Evolutionary conservation across 495 filamentous ascomycete species (phyloP).

Genomic region (Trichoderma orchidacearum): DNA sequence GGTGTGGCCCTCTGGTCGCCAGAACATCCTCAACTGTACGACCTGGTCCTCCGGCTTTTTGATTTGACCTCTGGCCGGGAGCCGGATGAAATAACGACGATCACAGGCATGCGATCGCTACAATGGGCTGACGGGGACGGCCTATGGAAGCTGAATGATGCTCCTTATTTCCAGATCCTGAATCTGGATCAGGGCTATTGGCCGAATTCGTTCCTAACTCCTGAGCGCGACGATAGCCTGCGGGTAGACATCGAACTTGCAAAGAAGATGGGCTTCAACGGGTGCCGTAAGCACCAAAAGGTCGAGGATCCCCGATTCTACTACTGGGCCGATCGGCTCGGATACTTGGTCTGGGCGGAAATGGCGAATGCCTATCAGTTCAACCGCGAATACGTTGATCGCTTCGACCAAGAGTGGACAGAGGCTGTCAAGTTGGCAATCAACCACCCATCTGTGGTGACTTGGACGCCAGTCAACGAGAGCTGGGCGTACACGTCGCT

Average conservation of each 20-base stretch:
- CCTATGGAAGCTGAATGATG: slow-evolving; percentile 41
- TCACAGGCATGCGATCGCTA: slow-evolving; percentile 46
- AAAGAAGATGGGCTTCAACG: slow-evolving; percentile 46
- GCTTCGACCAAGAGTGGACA: slow-evolving; percentile 42
- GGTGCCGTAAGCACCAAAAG: slow-evolving; percentile 42
- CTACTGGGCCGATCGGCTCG: slow-evolving; percentile 20
- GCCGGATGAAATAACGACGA: slow-evolving; percentile 20
- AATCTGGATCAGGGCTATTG: slow-evolving; percentile 49
- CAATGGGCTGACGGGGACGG: slow-evolving; percentile 34
- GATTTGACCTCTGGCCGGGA: background rate
- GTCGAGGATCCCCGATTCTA: slow-evolving; percentile 21
- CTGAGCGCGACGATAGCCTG: slow-evolving; percentile 40
- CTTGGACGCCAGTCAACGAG: slow-evolving; percentile 50
- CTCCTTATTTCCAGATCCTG: slow-evolving; percentile 42
- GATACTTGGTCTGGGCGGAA: slow-evolving; percentile 21
- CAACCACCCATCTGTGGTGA: slow-evolving; percentile 46
- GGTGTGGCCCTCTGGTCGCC: slow-evolving; percentile 38
- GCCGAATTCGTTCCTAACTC: slow-evolving; percentile 43
- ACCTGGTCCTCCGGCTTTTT: slow-evolving; percentile 29
- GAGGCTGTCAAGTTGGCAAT: slow-evolving; percentile 43
- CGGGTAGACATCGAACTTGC: slow-evolving; percentile 37
- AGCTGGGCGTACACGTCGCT: slow-evolving; percentile 44
- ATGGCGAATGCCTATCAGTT: slow-evolving; percentile 33
- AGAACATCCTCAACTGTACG: slow-evolving; percentile 40
- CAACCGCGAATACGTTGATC: slow-evolving; percentile 32